A percentile compares a stretch with the other conserved stretches of the same genome.
These are phyloP conservation scores for Choanephora cucurbitarum DNA, from an alignment of 371 early-diverging fungal species.

Conservation along the genomic window DNA sequence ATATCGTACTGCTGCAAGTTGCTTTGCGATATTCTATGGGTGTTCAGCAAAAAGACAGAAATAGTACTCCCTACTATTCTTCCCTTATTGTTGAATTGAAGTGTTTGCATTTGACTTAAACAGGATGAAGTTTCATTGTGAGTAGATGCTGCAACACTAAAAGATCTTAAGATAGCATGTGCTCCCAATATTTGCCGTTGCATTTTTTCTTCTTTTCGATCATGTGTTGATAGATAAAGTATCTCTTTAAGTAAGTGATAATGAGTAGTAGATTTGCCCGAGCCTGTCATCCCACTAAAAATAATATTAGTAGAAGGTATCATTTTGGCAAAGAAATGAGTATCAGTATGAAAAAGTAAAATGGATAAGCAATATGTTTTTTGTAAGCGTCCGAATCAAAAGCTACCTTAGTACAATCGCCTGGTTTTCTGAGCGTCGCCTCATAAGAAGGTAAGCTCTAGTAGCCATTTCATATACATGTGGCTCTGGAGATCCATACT, in stretches of 20 bases:
- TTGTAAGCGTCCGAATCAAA: no score
- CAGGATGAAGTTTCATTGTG: conserved; percentile 66
- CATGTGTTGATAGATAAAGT: conserved; percentile 55
- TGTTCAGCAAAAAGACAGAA: conserved; percentile 83
- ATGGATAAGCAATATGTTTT: no score
- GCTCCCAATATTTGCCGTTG: conserved; percentile 59
- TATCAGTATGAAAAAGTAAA: no score
- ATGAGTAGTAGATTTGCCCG: conserved; percentile 76
- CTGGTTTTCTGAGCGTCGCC: conserved; percentile 41
- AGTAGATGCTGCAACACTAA: conserved; percentile 63
- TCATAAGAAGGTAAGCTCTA: conserved; percentile 38
- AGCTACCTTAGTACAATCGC: conserved; percentile 36
- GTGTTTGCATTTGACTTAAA: conserved; percentile 74
- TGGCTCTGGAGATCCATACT: conserved; percentile 24
- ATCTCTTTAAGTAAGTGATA: conserved; percentile 67
- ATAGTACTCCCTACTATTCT: conserved; percentile 77
- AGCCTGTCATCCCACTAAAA: conserved; percentile 69
- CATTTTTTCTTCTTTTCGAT: conserved; percentile 60
- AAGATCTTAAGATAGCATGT: conserved; percentile 63
- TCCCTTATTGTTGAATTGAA: conserved; percentile 80
- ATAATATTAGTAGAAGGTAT: neutral
- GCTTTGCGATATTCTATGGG: conserved; percentile 60
- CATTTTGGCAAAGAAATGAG: neutral
- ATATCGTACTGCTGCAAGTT: conserved; percentile 77
- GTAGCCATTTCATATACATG: conserved; percentile 52